Base-by-base conservation (phyloP, 192 early-diverging fungal species). In the Entrophospora sp. region DNA sequence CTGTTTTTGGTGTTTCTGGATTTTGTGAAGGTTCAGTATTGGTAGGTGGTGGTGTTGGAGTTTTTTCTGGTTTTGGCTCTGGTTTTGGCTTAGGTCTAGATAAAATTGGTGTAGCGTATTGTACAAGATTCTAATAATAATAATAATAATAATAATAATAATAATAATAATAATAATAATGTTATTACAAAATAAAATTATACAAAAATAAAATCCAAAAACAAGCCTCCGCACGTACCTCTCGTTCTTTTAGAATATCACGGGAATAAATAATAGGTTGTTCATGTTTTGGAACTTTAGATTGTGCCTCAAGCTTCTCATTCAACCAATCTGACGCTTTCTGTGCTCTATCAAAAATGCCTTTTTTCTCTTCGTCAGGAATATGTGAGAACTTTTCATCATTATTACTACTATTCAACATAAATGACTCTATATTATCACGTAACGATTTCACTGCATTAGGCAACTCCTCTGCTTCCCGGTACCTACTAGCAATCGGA, bases 331-430 rank as follows among this genome's bases (percentile, higher is more conserved):
- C 78, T 68, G 86, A 84, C 68, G 86, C 88, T 74, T 82, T 78
- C 45, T 91, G 80, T 55, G 80, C 74, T 68, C 87, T 86, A 61
- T 89, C 89, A 25, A 82, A 77, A 67, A 94, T 81, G 66, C 86
- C 84, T 67, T 94, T 84, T 69, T 94, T 79, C 68, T 98, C 96
- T 63, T 85, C 88, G 43, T 79, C 76, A 44, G 87, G 75, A 73
- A 98, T 94, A 78, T 96, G 94, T 55, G 84, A 55, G 72, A 89
- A 95, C 67, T 87, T 85, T 70, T 91, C 93, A 64, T 96, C 92
- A 61, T 77, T 77, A 70, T 83, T 84, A 28, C 81, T 79, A 25
- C 89, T 83, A 68, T 87, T 85, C 42, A 85, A 71, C 37, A 89
- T 77, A 60, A 88, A 86, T 34, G 84, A 80, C 64, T 87, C 79